Evolutionary conservation across 1,139 yeast genomes (phyloP).

Genomic region (Lodderomyces margitis): DNA sequence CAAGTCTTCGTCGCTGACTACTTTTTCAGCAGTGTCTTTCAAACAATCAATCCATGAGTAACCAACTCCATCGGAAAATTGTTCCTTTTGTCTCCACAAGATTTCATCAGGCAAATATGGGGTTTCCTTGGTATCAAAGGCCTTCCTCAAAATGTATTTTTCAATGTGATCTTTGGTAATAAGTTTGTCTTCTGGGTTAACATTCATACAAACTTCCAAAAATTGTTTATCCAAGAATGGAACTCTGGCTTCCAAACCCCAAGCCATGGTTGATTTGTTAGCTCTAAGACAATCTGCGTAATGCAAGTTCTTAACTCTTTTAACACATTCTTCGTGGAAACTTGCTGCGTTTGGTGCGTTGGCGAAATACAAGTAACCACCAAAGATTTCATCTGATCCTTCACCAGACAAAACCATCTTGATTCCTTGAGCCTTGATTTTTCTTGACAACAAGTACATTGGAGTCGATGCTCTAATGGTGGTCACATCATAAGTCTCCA

Average conservation of each 20-base stretch:
- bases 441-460: constrained; percentile 92
- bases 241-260: constrained; percentile 99
- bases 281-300: constrained; percentile 97
- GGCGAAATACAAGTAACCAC: constrained; percentile 97
- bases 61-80: constrained; percentile 98
- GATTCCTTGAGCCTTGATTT: constrained; percentile 98
- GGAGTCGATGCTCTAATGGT: constrained; percentile 99
- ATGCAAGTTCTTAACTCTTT: constrained; percentile 95
- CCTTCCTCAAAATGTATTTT: constrained; percentile 93
- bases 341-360: constrained; percentile 90
- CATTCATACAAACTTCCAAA: constrained; percentile 90
- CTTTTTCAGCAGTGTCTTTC: constrained; percentile 89
- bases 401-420: constrained; percentile 99
- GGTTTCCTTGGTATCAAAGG: constrained; percentile 83
- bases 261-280: constrained; percentile 98
- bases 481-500: constrained; percentile 97
- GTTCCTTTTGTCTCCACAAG: constrained; percentile 99
- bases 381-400: constrained; percentile 98
- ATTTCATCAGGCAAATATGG: constrained; percentile 96
- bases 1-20: constrained; percentile 84
- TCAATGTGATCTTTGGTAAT: constrained; percentile 75
- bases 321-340: constrained; percentile 93
- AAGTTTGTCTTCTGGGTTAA: constrained; percentile 88
- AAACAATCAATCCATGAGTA: constrained; percentile 98
- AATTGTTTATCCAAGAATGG: constrained; percentile 96